Conservation (phyloP, 2,329 filamentous ascomycete genomes). For the Mollisiaceae sp. region DNA sequence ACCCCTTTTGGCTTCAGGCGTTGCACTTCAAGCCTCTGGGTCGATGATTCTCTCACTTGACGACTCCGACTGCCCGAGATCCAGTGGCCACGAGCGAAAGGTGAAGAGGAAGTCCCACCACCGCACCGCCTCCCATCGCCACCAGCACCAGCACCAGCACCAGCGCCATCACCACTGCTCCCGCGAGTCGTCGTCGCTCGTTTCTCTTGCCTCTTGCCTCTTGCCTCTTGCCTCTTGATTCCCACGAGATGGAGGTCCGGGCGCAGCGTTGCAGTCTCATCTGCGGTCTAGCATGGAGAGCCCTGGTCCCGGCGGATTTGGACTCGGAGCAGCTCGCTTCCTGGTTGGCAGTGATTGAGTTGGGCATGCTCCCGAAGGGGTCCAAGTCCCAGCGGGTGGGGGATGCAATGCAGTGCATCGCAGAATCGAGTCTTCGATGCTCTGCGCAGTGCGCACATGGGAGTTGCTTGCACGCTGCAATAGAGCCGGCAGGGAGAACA, state of each 20-base stretch:
- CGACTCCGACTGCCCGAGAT: background rate
- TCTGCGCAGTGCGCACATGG: background rate
- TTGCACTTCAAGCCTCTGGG: background rate
- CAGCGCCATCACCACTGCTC: too few species aligned
- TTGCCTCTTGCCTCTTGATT: background rate
- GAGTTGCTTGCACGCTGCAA: background rate
- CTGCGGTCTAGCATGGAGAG: background rate
- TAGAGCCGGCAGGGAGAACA: background rate
- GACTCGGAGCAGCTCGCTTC: background rate
- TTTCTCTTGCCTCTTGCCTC: too few species aligned
- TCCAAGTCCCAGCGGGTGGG: constrained; percentile 6
- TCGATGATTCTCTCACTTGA: background rate
- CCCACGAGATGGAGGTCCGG: constrained; percentile 4
- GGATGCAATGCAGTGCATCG: constrained; percentile 9
- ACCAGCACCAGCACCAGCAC: too few species aligned
- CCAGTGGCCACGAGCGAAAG: constrained; percentile 2
- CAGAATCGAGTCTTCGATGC: constrained; percentile 1
- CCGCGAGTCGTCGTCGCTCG: background rate
- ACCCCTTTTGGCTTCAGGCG: background rate
- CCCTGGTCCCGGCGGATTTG: background rate
- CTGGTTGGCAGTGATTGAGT: background rate
- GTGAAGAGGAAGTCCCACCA: background rate
- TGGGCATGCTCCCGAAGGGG: constrained; percentile 2
- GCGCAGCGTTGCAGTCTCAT: constrained; percentile 11
- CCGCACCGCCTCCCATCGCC: background rate